These are phyloP conservation scores for Aspergillus cavernicola DNA, from an alignment of 495 filamentous ascomycete species.

Conservation along the genomic window DNA sequence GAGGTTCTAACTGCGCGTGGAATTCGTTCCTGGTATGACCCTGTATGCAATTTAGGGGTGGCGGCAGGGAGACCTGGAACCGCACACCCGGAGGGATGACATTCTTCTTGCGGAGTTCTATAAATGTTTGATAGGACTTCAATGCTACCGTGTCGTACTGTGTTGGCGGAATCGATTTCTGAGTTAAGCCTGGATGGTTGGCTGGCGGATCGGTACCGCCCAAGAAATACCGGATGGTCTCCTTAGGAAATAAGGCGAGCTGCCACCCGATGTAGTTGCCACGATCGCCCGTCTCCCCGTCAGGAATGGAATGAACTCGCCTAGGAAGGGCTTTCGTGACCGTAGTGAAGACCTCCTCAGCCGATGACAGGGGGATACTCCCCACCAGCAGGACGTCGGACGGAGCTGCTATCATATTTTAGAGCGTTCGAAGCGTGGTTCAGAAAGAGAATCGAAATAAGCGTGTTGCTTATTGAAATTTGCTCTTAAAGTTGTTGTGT, in stretches of 20 bases:
- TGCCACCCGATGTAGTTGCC: conserved; percentile 35
- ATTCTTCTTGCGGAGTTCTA: conserved; percentile 22
- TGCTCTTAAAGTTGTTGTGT: no score
- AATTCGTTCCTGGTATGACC: conserved; percentile 26
- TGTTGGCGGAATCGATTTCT: conserved; percentile 26
- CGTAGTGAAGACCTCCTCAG: conserved; percentile 27
- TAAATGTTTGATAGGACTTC: conserved; percentile 33
- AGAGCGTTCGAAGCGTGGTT: no score
- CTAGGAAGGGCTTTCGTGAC: conserved; percentile 23
- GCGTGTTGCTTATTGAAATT: no score
- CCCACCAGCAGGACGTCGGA: conserved; percentile 23
- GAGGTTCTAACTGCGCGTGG: conserved; percentile 27
- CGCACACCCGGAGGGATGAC: conserved; percentile 25
- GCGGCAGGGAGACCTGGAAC: conserved; percentile 40
- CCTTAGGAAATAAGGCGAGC: conserved; percentile 21
- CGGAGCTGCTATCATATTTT: no score
- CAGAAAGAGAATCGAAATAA: no score
- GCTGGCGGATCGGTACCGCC: conserved; percentile 12
- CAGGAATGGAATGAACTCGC: conserved; percentile 33
- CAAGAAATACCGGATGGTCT: conserved; percentile 10
- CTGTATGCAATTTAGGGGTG: conserved; percentile 15
- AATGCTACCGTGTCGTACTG: conserved; percentile 34
- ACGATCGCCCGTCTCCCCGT: conserved; percentile 41
- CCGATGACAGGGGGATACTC: conserved; percentile 31
- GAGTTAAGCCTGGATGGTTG: conserved; percentile 15